These are phyloP conservation scores for Parachaetomium inaequale DNA, from an alignment of 495 filamentous ascomycete species.

Conservation along the genomic window DNA sequence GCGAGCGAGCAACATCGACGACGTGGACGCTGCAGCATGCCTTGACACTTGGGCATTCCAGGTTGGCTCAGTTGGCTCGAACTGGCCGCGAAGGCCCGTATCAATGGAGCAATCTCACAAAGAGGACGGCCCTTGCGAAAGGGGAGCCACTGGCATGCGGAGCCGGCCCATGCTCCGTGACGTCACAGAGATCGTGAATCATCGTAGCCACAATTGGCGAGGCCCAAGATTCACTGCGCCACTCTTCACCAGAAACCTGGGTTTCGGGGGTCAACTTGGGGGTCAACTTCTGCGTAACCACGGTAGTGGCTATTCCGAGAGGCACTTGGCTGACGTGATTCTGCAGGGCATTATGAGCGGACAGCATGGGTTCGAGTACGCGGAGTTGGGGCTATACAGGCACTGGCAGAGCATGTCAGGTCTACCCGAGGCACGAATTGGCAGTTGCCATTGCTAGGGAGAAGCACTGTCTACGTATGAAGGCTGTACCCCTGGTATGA, in stretches of 20 bases:
- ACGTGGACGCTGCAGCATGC: neutral
- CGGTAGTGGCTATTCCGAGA: neutral
- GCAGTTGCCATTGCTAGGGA: no score
- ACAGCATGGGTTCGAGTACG: no score
- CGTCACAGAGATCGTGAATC: neutral
- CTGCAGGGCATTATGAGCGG: no score
- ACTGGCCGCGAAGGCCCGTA: neutral
- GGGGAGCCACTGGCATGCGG: no score
- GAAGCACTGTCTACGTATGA: no score
- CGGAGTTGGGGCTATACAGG: no score
- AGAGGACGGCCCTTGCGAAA: neutral
- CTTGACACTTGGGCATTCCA: neutral
- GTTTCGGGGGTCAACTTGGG: no score
- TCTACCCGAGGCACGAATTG: no score
- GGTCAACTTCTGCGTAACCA: neutral
- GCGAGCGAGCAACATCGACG: neutral
- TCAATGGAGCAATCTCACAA: neutral
- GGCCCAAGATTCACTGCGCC: neutral
- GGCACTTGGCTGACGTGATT: no score
- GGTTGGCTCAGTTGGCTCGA: no score
- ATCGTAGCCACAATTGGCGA: neutral
- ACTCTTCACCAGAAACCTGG: neutral
- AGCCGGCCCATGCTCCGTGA: neutral
- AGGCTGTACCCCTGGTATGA: no score
- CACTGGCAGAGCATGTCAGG: no score